phyloP scores from a whole-genome alignment of 2,329 filamentous ascomycete species.

The Arachnopeziza araneosa region DNA sequence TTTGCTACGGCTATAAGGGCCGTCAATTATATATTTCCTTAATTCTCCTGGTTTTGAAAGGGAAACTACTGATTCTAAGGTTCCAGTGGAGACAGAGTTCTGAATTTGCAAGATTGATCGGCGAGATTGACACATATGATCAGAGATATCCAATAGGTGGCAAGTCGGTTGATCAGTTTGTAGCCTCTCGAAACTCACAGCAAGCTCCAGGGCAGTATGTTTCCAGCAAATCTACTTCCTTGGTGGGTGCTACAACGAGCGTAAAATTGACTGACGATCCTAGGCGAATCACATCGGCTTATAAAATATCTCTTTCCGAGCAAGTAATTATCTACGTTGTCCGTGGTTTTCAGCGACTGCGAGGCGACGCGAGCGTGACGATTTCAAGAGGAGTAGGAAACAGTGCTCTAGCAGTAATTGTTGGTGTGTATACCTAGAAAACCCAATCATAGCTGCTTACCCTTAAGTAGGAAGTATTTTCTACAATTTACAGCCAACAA shows the following conservation, averaged over 20 bases:
- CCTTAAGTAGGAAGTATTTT: constrained; percentile 47
- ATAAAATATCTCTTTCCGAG: constrained; percentile 58
- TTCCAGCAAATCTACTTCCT: neutral
- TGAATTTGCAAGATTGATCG: constrained; percentile 35
- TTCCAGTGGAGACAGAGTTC: constrained; percentile 39
- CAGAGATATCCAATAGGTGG: constrained; percentile 25
- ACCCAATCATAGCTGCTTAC: neutral
- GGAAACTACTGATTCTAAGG: too few species aligned
- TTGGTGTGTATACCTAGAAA: constrained; percentile 27
- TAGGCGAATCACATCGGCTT: constrained; percentile 56
- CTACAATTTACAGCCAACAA: constrained; percentile 50
- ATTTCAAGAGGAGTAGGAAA: constrained; percentile 20
- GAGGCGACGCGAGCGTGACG: constrained; percentile 48
- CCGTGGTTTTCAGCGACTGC: constrained; percentile 67
- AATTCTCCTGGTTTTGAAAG: too few species aligned
- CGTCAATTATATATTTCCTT: too few species aligned
- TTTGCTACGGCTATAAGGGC: constrained; percentile 38
- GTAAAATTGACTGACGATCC: constrained; percentile 33
- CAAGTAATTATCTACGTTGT: constrained; percentile 56
- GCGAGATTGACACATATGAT: constrained; percentile 48
- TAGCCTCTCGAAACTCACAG: constrained; percentile 16
- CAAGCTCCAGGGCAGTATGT: constrained; percentile 36
- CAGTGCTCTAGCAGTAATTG: constrained; percentile 51
- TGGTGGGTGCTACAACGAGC: neutral
- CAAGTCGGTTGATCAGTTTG: constrained; percentile 32